phyloP scores from a whole-genome alignment of 169 alveolate genomes.

The Cryptosporidium xiaoi region DNA sequence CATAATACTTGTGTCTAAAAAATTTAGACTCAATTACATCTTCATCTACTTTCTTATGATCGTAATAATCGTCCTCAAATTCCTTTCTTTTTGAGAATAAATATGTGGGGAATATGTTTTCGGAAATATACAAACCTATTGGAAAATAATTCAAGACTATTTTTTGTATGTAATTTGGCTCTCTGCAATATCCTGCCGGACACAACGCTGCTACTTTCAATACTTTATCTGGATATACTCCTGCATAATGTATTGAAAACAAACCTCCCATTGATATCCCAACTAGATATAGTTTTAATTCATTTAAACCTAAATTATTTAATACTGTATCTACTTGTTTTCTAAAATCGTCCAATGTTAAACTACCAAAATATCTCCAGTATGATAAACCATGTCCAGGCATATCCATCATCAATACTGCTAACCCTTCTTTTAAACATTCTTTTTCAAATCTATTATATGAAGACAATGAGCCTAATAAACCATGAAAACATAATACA shows the following conservation, averaged over 20 bases:
- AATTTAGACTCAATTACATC: slow-evolving; percentile 12
- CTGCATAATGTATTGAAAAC: slow-evolving; percentile 35
- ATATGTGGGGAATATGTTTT: slow-evolving; percentile 28
- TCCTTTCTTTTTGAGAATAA: slow-evolving; percentile 7
- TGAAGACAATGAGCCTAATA: slow-evolving; percentile 27
- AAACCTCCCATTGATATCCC: slow-evolving; percentile 70
- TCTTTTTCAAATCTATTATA: slow-evolving; percentile 15
- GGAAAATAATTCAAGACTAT: slow-evolving; percentile 11
- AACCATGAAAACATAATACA: slow-evolving; percentile 64
- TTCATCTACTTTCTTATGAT: slow-evolving; percentile 29
- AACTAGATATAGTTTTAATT: slow-evolving; percentile 17
- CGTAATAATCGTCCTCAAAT: slow-evolving; percentile 11
- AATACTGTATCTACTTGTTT: slow-evolving; percentile 48
- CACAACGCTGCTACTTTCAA: slow-evolving; percentile 59
- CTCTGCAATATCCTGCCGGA: slow-evolving; percentile 61
- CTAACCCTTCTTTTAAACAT: slow-evolving; percentile 7
- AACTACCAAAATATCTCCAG: slow-evolving; percentile 57
- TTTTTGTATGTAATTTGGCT: slow-evolving; percentile 15
- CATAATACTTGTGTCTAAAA: slow-evolving; percentile 51
- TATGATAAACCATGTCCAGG: slow-evolving; percentile 73
- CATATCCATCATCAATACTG: slow-evolving; percentile 67
- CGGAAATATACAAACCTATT: background rate
- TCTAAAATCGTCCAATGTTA: slow-evolving; percentile 39
- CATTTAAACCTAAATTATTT: slow-evolving; percentile 11
- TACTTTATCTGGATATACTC: slow-evolving; percentile 29